Conservation (phyloP, 441 rosid species). For the Gossypium schwendimanii region DNA sequence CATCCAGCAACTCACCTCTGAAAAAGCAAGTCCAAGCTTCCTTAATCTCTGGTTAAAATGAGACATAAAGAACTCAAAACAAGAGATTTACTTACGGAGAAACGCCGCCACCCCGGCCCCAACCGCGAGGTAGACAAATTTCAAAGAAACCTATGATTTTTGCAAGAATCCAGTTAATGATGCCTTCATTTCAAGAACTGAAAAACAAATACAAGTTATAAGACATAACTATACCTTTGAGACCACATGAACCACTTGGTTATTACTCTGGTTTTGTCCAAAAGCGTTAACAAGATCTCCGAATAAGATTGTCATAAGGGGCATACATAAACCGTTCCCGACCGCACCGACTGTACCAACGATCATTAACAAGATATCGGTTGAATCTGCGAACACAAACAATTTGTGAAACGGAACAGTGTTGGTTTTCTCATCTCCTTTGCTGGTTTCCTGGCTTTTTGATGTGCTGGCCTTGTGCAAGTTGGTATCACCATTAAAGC, state of each 20-base stretch:
- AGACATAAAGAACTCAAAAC: neutral
- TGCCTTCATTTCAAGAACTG: neutral
- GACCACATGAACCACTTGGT: conserved; percentile 21
- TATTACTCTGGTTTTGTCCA: conserved; percentile 30
- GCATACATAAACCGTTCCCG: conserved; percentile 39
- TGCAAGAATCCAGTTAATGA: neutral
- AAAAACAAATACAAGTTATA: neutral
- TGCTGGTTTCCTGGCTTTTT: conserved; percentile 18
- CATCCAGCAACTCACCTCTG: conserved; percentile 91
- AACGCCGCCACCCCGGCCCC: conserved; percentile 56
- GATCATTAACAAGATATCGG: conserved; percentile 34
- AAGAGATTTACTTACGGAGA: conserved; percentile 46
- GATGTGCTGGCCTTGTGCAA: conserved; percentile 30
- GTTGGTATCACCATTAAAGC: conserved; percentile 7
- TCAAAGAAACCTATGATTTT: conserved; percentile 47
- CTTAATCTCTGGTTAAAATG: neutral
- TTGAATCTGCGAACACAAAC: conserved; percentile 40
- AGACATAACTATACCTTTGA: conserved; percentile 30
- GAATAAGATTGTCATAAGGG: conserved; percentile 41
- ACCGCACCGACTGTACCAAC: conserved; percentile 33
- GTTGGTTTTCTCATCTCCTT: conserved; percentile 18
- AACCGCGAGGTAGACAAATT: conserved; percentile 53
- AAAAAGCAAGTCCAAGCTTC: conserved; percentile 7
- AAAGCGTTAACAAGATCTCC: conserved; percentile 36
- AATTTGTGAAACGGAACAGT: conserved; percentile 36